Evolutionary conservation across 1,284 basidiomycete species (phyloP).

Genomic region (Papiliotrema laurentii): DNA sequence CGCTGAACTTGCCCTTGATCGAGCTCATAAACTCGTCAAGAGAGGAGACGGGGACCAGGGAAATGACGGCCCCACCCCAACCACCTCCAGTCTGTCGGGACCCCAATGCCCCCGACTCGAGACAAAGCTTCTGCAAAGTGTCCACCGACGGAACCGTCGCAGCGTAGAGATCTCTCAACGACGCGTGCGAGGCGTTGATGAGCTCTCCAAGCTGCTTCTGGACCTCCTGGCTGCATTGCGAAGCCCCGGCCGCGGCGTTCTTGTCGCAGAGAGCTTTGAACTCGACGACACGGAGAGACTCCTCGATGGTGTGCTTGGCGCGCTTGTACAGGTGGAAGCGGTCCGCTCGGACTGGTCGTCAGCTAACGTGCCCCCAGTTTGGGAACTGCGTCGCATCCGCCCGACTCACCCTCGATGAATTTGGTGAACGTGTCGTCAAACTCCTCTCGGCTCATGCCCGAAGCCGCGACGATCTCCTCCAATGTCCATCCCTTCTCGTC

Average conservation of each 20-base stretch:
- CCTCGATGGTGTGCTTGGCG: slow-evolving; percentile 68
- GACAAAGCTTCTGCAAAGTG: slow-evolving; percentile 58
- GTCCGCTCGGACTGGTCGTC: slow-evolving; percentile 61
- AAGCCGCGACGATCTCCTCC: slow-evolving; percentile 66
- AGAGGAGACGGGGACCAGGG: slow-evolving; percentile 65
- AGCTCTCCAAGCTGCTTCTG: slow-evolving; percentile 57
- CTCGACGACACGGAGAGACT: slow-evolving; percentile 70
- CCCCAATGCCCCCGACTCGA: slow-evolving; percentile 66
- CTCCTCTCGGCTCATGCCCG: slow-evolving; percentile 55
- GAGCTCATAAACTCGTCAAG: slow-evolving; percentile 65
- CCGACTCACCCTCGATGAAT: slow-evolving; percentile 64
- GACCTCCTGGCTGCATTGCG: slow-evolving; percentile 19
- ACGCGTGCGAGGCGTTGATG: slow-evolving; percentile 72
- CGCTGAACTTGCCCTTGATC: slow-evolving; percentile 59
- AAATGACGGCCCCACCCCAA: slow-evolving; percentile 86
- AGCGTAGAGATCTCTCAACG: slow-evolving; percentile 64
- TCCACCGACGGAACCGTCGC: slow-evolving; percentile 77
- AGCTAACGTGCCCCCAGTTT: background rate
- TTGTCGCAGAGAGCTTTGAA: slow-evolving; percentile 61
- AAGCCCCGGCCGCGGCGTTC: slow-evolving; percentile 7
- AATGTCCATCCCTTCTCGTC: slow-evolving; percentile 42
- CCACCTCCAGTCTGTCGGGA: slow-evolving; percentile 63
- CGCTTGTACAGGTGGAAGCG: slow-evolving; percentile 75
- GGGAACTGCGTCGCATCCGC: too few species aligned
- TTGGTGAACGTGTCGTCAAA: slow-evolving; percentile 64